Base-by-base conservation (phyloP, 2,329 filamentous ascomycete genomes). In the Amesomyces nigricolor region DNA sequence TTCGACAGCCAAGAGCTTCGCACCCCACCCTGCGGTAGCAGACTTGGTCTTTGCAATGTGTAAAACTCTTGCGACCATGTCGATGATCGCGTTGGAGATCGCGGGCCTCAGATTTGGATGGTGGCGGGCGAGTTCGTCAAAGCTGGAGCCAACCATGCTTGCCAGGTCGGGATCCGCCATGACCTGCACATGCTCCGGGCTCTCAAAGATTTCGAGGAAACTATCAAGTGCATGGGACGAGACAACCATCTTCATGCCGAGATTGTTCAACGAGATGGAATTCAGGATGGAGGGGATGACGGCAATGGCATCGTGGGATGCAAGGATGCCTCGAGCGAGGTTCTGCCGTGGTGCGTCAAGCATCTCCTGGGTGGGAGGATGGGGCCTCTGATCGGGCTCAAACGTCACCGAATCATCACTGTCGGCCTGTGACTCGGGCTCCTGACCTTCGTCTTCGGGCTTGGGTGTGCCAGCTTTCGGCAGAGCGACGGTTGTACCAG, bases 171-270 rank as follows among this genome's bases (percentile, higher is more conserved):
- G 75, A 61, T 96, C 92, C 38, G 78, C 51, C 78, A 99, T 85
- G 60, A 86, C 87, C 63, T 88, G 89, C 56, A 99, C 84, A 71
- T 99, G 95, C 14, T 84, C 80, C 2, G 91, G 85, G 62, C 90
- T 97, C 70, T 96, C 89, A 62, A 99, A 99, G n/a, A 97, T 90
- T 68, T 96, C 89, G 61, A 99, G 87, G 68, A 91, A 97, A 63
- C 84, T 88, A 54, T 91, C 86, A 44, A 99, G 78, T 1, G 90
- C 91, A 56, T 83, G 79, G 0, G 91, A 96, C 0, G 84, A 81
- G 55, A 90, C 85, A 64, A 99, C 95, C 67, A 96, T 80, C 64
- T 88, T 87, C 77, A 96, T 87, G 8, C 94, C 94, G 29, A 83
- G 78, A 59, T 89, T 87, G 64, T 96, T 96, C 54, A 99, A 74